Base-by-base conservation (phyloP, 306 rosid species). In the Pueraria montana region DNA sequence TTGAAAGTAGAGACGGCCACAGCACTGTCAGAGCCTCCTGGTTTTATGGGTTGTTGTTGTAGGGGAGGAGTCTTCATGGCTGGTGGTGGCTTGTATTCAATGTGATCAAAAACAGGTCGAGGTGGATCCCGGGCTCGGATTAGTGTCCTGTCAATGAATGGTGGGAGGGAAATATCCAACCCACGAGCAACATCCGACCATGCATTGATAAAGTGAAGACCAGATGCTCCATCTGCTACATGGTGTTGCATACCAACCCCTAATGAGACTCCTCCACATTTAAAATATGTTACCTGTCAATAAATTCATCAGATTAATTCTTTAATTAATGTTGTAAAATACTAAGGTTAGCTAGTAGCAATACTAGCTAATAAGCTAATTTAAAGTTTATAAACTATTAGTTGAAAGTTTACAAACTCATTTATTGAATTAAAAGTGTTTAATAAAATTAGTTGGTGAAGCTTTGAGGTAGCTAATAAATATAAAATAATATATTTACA, bases 181-280 rank as follows among this genome's bases (percentile, higher is more conserved):
- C 97, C 97, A 14, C 98, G 94, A 27, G 97, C 93, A 68, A 95
- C 83, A 79, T 95, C 99, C 32, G 98, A 89, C 99, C 99, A 95
- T 20, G 99, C 21, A 66, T 92, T 95, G 43, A 93, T 86, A 17
- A 92, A 95, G 78, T 93, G 99, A 46, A 95, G 93, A 20, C 94
- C 99, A 42, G 99, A 88, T 69, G 82, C 85, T 26, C 99, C 99
- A 80, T 95, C 99, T 6, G 93, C 98, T 10, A 14, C 94, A 17
- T 91, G 92, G 76, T 95, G 98, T 27, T 95, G 93, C 97, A 93
- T 91, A 0, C 96, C 99, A 14, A 95, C 98, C 0, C 99, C 99
- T 48, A 95, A 84, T 0, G 98, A 95, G 2, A 91, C 97, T 16
- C 98, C 99, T 8, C 99, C 96, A 66, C 99, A 95, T 86, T 93